A percentile compares a stretch with the other conserved stretches of the same genome.
phyloP scores from a whole-genome alignment of 2,329 filamentous ascomycete genomes.

The Pleomassaria siparia region DNA sequence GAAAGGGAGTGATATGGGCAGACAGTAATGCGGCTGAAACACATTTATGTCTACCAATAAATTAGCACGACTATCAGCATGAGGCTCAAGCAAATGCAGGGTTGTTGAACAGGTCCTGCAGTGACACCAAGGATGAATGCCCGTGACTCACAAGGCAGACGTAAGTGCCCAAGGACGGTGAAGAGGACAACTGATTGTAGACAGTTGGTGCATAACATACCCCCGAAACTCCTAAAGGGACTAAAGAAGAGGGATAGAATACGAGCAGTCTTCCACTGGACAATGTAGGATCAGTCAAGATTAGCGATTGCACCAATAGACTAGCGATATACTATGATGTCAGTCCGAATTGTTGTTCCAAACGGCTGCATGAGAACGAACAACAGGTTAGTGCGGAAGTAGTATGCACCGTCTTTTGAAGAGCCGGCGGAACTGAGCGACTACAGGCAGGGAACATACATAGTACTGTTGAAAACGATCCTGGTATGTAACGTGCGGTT shows the following conservation, averaged over 20 bases:
- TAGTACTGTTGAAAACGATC: conserved; percentile 7
- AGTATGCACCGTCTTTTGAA: conserved; percentile 27
- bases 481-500: conserved; percentile 23
- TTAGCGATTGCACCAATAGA: conserved; percentile 21
- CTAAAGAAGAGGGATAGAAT: conserved; percentile 11
- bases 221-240: conserved; percentile 8
- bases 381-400: conserved; percentile 12
- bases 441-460: conserved; percentile 7
- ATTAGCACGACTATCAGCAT: conserved; percentile 10
- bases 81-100: conserved; percentile 12
- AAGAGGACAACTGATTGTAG: conserved; percentile 16
- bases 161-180: conserved; percentile 21
- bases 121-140: conserved; percentile 18
- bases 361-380: conserved; percentile 6
- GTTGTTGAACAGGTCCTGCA: conserved; percentile 12
- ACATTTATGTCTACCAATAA: conserved; percentile 17
- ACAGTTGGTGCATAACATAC: conserved; percentile 11
- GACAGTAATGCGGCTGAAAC: conserved; percentile 2
- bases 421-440: conserved; percentile 14
- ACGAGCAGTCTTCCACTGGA: conserved; percentile 8
- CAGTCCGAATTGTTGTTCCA: conserved; percentile 10
- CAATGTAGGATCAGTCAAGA: conserved; percentile 8
- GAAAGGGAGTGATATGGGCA: conserved; percentile 1
- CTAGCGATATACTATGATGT: conserved; percentile 8
- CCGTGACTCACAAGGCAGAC: conserved; percentile 33